Conservation (phyloP, 345 rosid genomes). For the Salix dunnii region DNA sequence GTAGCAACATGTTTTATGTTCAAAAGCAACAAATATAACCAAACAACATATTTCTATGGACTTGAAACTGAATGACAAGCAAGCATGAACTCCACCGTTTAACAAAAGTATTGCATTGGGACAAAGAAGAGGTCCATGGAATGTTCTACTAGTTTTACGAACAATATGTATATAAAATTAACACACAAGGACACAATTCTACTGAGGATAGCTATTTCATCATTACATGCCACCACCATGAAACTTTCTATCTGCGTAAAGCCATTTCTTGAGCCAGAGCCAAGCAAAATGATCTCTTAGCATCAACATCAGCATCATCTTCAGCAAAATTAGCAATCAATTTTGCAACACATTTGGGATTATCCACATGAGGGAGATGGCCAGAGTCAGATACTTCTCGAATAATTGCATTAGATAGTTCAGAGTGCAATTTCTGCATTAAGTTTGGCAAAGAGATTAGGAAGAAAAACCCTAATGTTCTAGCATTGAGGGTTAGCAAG, state of each 20-base stretch:
- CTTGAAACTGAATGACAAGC: too few species aligned
- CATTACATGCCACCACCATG: neutral
- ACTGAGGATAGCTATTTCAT: neutral
- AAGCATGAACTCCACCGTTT: neutral
- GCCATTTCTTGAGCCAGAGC: neutral
- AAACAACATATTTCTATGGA: too few species aligned
- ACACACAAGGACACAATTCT: neutral
- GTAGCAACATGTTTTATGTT: too few species aligned
- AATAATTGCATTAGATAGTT: slow-evolving; percentile 57
- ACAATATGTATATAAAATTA: neutral
- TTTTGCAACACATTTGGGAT: slow-evolving; percentile 50
- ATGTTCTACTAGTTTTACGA: neutral
- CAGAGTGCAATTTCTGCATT: slow-evolving; percentile 67
- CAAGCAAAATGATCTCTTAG: neutral
- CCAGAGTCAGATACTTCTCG: slow-evolving; percentile 77
- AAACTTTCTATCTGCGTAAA: neutral
- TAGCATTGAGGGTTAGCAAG: too few species aligned
- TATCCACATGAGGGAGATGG: slow-evolving; percentile 89
- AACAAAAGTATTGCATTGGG: neutral
- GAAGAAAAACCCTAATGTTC: neutral
- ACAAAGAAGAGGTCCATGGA: neutral
- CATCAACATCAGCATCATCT: neutral
- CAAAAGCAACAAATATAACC: too few species aligned
- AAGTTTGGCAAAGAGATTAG: neutral
- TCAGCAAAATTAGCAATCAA: slow-evolving; percentile 54